Conservation (phyloP, 495 filamentous ascomycete species). For the Pyronema domesticum region DNA sequence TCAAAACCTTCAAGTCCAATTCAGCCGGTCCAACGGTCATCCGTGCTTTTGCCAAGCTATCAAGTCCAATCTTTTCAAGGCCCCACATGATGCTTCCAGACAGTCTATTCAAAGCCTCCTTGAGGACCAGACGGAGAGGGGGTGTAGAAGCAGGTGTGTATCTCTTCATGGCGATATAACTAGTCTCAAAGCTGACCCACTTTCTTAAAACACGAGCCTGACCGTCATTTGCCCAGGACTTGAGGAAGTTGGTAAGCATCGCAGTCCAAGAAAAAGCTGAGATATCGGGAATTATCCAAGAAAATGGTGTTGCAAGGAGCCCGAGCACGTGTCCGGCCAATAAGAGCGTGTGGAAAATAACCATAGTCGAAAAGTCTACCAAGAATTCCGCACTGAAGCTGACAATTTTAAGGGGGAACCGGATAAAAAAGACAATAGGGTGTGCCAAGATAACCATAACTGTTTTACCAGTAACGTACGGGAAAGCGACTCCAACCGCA, state of each 20-base stretch:
- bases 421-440: conserved; percentile 47
- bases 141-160: conserved; percentile 19
- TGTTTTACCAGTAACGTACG: conserved; percentile 77
- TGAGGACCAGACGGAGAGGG: conserved; percentile 16
- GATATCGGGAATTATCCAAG: conserved; percentile 28
- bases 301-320: conserved; percentile 31
- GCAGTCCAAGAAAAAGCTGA: conserved; percentile 28
- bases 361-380: conserved; percentile 41
- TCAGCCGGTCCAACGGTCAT: conserved; percentile 7
- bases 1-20: conserved; percentile 7
- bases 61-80: conserved; percentile 17
- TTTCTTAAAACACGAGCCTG: conserved; percentile 29
- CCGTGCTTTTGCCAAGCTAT: conserved; percentile 10
- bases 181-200: conserved; percentile 17
- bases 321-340: conserved; percentile 32
- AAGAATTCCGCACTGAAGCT: conserved; percentile 55
- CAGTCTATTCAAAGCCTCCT: conserved; percentile 17
- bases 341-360: conserved; percentile 39
- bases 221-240: conserved; percentile 24
- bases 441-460: conserved; percentile 53
- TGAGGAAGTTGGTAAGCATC: conserved; percentile 27
- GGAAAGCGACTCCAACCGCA: conserved; percentile 67
- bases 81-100: conserved; percentile 11
- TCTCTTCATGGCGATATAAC: conserved; percentile 11
- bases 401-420: conserved; percentile 50